Evolutionary conservation across 306 rosid species (phyloP), one percentile per base, ranked within the genome.

Genomic region (Medicago arabica): DNA sequence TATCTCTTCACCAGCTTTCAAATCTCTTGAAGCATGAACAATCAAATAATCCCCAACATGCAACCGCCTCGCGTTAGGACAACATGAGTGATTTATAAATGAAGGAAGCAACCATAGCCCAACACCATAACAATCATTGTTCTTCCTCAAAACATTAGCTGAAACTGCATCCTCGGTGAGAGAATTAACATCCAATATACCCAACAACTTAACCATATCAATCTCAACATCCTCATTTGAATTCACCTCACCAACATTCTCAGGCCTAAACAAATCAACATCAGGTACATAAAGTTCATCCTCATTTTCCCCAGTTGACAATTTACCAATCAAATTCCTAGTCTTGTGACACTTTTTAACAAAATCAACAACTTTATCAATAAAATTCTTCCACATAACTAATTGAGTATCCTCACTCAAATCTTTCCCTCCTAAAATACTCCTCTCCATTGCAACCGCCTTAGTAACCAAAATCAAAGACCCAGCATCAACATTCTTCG

Each of bases 341-440:
- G 87, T 90, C 74, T 67, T 84, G 2, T 17, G 46, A 55, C 93
- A 86, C 77, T 87, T 92, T 0, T 80, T 46, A 0, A 51, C 78
- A 2, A 84, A 79, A 12, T 84, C 90, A 8, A 69, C 7, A 69
- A 95, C 93, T 55, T 84, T 79, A 38, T 86, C 87, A 25, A 88
- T 77, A 75, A 92, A 92, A 60, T 84, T 89, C 92, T 85, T 95
- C 99, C 99, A 95, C 97, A 95, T 86, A 7, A 85, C 91, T 66
- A 90, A 83, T 17, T 92, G 97, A 2, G 89, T 89, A 54, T 95
- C 93, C 84, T 92, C 97, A 6, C 86, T 80, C 58, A 80, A 60
- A 69, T 88, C 88, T 70, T 86, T 87, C 0, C 85, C 87, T 8
- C 81, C 86, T 67, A 95, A 72, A 38, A 95, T 88, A 44, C 96